Evolutionary conservation across 2,329 filamentous ascomycete genomes (phyloP).

Genomic region (Phyllosticta citribraziliensis): DNA sequence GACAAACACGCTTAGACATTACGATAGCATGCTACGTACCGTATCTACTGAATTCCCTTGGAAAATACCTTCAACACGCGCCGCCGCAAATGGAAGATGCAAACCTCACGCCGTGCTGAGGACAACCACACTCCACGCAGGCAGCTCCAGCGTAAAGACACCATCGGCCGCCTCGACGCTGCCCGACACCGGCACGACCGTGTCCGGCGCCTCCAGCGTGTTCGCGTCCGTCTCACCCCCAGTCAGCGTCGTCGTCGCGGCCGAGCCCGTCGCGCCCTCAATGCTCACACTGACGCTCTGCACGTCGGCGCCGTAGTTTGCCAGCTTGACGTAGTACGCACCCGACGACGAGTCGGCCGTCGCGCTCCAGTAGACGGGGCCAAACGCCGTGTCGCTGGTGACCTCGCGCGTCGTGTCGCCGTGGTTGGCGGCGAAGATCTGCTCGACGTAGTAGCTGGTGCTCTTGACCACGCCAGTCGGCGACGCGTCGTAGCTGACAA

Average conservation of each 20-base stretch:
- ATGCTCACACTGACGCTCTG: background rate
- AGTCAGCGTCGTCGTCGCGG: background rate
- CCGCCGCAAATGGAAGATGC: background rate
- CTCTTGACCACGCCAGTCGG: background rate
- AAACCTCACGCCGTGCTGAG: constrained; percentile 13
- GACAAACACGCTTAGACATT: too few relatives aligned
- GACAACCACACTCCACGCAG: constrained; percentile 15
- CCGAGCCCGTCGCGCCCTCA: background rate
- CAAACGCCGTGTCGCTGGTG: background rate
- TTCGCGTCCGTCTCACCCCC: background rate
- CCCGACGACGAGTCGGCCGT: background rate
- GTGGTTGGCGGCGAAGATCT: constrained; percentile 4
- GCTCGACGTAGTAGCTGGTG: constrained; percentile 8
- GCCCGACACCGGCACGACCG: background rate
- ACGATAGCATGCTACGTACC: too few relatives aligned
- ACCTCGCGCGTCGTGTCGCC: background rate
- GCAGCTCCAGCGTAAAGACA: background rate
- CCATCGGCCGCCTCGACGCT: background rate
- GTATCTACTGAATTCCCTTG: too few relatives aligned
- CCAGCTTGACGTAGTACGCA: constrained; percentile 2
- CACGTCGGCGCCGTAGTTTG: constrained; percentile 3
- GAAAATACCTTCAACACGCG: too few relatives aligned
- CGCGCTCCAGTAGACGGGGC: background rate
- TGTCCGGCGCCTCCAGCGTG: background rate
- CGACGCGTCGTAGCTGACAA: constrained; percentile 1